Evolutionary conservation across 148 eudicot genomes (phyloP), one percentile per base, ranked within the genome.

Genomic region (Oxyria digyna): DNA sequence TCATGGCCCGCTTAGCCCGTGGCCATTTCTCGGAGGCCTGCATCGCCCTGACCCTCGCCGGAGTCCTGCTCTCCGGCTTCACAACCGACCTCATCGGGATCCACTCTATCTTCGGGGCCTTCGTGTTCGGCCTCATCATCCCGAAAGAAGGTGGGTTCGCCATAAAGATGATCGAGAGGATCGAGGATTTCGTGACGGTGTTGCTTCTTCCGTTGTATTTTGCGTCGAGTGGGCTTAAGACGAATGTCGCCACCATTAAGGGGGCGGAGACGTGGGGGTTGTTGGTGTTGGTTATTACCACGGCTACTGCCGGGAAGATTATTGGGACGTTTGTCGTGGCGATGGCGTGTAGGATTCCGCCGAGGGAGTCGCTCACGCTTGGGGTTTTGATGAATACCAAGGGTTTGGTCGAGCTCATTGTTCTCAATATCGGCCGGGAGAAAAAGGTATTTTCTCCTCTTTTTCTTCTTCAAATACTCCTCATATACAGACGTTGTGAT

Each of bases 341-440:
- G 1, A 27, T 79, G 27, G 9, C 71, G 1, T 77, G 83, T 62
- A 46, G 35, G 46, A 37, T 84, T 41, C 79, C 78, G 57, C 43
- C 69, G 15, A 24, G 73, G 59, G 88, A 84, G 72, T 74, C 88
- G 3, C 31, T 84, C 6, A 71, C 82, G 3, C 68, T 84, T 1
- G 88, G 88, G 2, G 64, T 84, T 1, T 72, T 84, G 74, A 84
- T 84, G 88, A 84, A 84, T 8, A 83, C 81, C 18, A 83, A 80
- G 59, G 87, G 87, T 0, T 62, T 83, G 59, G 87, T 83, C 1
- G 86, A 83, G 76, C 84, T 83, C 70, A 83, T 83, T 55, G 86
- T 83, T 15, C 86, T 83, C 65, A 78, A 80, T 35, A 83, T 83
- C 59, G 86, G 86, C 33, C 78, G 74, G 42, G 88, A 84, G 59